Evolutionary conservation across 441 rosid species (phyloP), one percentile per base, ranked within the genome.

Genomic region (Euphorbia celastroides): DNA sequence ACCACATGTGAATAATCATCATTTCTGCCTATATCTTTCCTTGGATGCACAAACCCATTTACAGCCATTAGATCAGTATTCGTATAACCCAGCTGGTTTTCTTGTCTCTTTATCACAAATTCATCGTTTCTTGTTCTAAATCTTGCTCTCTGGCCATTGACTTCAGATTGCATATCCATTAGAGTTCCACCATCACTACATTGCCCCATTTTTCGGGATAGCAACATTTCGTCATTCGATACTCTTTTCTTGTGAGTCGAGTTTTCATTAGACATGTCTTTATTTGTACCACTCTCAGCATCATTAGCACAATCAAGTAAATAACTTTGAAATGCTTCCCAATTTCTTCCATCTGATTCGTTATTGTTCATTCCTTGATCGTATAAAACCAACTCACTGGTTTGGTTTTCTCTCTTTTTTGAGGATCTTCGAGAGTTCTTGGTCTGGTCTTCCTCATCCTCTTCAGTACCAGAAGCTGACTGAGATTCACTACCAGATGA

Each of bases 271-370:
- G 86, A 82, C 81, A 80, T 80, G 55, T 70, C 79, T 51, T 75
- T 78, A 60, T 82, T 77, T 55, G 48, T 69, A 58, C 59, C 77
- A 74, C 44, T 76, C 65, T 83, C 90, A 70, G 85, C 93, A 75
- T 85, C 90, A 70, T 90, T 89, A 34, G 85, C 84, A 74, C 84
- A 96, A 79, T 79, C 89, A 36, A 94, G 85, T 64, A 94, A 74
- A 65, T 55, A 81, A 66, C 68, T 86, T 82, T 94, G 98, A 84
- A 94, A 94, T 48, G 96, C 98, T 66, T 86, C 86, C 99, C 99
- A 94, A 34, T 92, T 80, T 42, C 79, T 94, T 66, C 87, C 84
- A 72, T 80, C 90, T 69, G 75, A 78, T 71, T 80, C 92, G 70
- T 81, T 82, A 68, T 79, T 79, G 55, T 70, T 44, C 28, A 67